Conservation (phyloP, 495 filamentous ascomycete species). For the Trichoderma erinaceum region DNA sequence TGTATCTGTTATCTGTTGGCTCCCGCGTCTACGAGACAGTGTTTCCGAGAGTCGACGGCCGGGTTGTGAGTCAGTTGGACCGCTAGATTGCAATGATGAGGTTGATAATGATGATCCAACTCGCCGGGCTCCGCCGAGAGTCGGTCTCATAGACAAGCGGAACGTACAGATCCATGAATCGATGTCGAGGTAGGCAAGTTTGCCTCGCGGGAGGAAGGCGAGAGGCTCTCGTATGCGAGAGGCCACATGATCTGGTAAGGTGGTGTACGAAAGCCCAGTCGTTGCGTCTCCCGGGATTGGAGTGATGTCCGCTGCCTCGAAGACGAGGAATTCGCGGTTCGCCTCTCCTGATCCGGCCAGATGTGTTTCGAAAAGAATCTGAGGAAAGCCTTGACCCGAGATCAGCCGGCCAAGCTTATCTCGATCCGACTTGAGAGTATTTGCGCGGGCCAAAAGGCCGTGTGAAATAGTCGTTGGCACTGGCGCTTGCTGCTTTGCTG, state of each 20-base stretch:
- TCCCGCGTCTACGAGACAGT: not conserved
- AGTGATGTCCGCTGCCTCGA: not conserved
- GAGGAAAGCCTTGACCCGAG: not conserved
- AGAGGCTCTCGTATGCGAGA: not conserved
- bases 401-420: not conserved
- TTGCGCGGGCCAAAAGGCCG: not conserved
- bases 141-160: not conserved
- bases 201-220: not conserved
- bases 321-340: not conserved
- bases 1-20: not conserved
- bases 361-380: slow-evolving; percentile 2
- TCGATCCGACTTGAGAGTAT: not conserved
- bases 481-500: not conserved
- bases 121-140: not conserved
- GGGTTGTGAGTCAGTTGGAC: not conserved
- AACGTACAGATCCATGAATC: not conserved
- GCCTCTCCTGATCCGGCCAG: not conserved
- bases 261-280: not conserved
- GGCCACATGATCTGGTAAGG: not conserved
- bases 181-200: not conserved
- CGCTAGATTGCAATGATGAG: not conserved
- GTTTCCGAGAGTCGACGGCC: not conserved
- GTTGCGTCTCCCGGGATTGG: not conserved
- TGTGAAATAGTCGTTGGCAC: not conserved
- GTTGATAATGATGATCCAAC: not conserved